These are phyloP conservation scores for Trichoderma pleuroti DNA, from an alignment of 2,329 filamentous ascomycete species.

Conservation along the genomic window DNA sequence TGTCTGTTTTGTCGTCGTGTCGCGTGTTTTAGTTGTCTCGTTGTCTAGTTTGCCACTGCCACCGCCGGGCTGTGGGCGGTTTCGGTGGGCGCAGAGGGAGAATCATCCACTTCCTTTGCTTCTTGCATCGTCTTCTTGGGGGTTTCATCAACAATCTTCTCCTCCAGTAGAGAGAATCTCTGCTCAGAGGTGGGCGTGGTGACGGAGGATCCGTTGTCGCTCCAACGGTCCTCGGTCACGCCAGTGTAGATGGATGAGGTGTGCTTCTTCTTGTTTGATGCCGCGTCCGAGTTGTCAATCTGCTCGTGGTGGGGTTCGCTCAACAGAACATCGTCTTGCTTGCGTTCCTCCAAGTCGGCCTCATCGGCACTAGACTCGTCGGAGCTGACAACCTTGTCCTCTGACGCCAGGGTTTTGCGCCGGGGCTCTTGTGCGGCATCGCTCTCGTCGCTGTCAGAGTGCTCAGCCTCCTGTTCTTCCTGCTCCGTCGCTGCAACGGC, in stretches of 20 bases:
- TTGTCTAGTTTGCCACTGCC: constrained; percentile 12
- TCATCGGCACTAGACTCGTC: neutral
- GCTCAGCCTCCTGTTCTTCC: neutral
- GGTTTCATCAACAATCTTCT: constrained; percentile 32
- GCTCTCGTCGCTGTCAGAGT: neutral
- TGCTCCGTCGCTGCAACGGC: neutral
- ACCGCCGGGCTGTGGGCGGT: neutral
- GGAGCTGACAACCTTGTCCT: neutral
- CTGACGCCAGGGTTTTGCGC: neutral
- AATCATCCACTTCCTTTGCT: constrained; percentile 11
- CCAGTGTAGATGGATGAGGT: constrained; percentile 39
- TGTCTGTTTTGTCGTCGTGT: constrained; percentile 21
- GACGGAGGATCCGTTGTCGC: constrained; percentile 36
- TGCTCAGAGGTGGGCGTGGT: constrained; percentile 40
- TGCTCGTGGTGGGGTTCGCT: constrained; percentile 23
- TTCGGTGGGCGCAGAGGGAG: constrained; percentile 7
- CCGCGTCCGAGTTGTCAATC: constrained; percentile 29
- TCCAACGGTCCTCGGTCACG: constrained; percentile 37
- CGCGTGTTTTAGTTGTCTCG: constrained; percentile 7
- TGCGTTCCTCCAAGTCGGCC: neutral
- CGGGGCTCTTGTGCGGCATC: neutral
- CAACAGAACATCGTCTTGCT: neutral
- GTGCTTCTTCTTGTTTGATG: constrained; percentile 34
- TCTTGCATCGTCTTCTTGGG: constrained; percentile 29
- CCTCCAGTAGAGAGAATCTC: constrained; percentile 33